phyloP scores from a whole-genome alignment of 768 basidiomycete genomes.

The Boletus subcaerulescens region DNA sequence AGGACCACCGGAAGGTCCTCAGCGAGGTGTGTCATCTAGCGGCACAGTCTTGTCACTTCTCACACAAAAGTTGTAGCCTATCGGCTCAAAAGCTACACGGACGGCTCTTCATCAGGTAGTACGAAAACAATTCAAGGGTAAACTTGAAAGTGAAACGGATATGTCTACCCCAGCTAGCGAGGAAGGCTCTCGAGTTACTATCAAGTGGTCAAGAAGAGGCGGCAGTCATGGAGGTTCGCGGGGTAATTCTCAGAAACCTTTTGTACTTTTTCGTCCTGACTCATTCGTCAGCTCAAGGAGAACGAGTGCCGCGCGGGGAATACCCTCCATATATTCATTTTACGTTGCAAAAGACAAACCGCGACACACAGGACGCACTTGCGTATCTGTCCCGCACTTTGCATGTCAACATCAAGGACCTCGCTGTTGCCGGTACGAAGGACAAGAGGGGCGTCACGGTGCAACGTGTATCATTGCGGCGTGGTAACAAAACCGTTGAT shows the following conservation, averaged over 20 bases:
- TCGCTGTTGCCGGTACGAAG: constrained; percentile 93
- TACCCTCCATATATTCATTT: constrained; percentile 93
- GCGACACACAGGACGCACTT: constrained; percentile 95
- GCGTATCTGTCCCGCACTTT: constrained; percentile 73
- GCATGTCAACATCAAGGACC: constrained; percentile 74
- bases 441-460: constrained; percentile 97
- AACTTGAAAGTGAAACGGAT: constrained; percentile 82
- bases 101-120: constrained; percentile 80
- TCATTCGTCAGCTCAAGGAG: constrained; percentile 29
- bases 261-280: neutral
- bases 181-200: constrained; percentile 71
- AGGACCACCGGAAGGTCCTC: constrained; percentile 71
- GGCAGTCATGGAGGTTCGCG: constrained; percentile 45
- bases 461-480: constrained; percentile 80
- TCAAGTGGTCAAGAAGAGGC: constrained; percentile 69
- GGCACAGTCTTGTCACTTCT: constrained; percentile 13
- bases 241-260: constrained; percentile 13
- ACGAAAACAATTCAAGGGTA: constrained; percentile 77
- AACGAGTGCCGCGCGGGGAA: constrained; percentile 54
- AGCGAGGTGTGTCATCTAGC: constrained; percentile 64
- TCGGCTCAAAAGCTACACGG: constrained; percentile 74
- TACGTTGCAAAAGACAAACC: constrained; percentile 94
- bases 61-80: constrained; percentile 53
- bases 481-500: constrained; percentile 73
- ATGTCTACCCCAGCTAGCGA: constrained; percentile 45